Percentiles rank a stretch among this genome's conserved stretches.
Evolutionary conservation across 2,329 filamentous ascomycete species (phyloP).

Genomic region (Aureobasidium melanogenum): DNA sequence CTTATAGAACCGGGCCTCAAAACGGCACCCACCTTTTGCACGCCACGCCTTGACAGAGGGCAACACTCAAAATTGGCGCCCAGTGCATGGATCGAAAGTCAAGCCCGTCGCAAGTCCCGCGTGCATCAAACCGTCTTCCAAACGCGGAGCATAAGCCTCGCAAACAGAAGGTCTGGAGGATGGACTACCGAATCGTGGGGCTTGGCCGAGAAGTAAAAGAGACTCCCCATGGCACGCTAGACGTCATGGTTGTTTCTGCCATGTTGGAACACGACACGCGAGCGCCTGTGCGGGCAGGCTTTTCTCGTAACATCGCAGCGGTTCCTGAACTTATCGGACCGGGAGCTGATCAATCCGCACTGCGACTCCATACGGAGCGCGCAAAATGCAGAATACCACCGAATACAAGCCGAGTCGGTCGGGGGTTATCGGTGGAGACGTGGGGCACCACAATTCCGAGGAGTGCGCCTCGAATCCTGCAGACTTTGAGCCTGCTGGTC

Average conservation of each 20-base stretch:
- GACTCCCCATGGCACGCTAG: slow-evolving; percentile 8
- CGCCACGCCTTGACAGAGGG: neutral
- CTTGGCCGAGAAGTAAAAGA: neutral
- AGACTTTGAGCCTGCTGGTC: neutral
- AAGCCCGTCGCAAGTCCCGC: slow-evolving; percentile 1
- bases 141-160: neutral
- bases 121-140: neutral
- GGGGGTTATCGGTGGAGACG: slow-evolving; percentile 1
- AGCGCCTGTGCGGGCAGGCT: neutral
- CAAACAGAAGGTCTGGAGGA: neutral
- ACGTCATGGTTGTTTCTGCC: slow-evolving; percentile 6
- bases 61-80: slow-evolving; percentile 4
- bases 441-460: neutral
- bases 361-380: slow-evolving; percentile 1
- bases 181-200: neutral
- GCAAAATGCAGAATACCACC: slow-evolving; percentile 1
- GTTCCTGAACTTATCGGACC: neutral
- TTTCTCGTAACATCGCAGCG: neutral
- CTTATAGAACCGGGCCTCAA: neutral
- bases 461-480: neutral
- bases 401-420: slow-evolving; percentile 6
- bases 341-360: neutral
- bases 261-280: neutral
- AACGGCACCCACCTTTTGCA: slow-evolving; percentile 2
- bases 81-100: slow-evolving; percentile 5